A percentile compares a stretch with the other conserved stretches of the same genome.
Evolutionary conservation across 139 green algal species (phyloP).

Genomic region (Closterium sp.): DNA sequence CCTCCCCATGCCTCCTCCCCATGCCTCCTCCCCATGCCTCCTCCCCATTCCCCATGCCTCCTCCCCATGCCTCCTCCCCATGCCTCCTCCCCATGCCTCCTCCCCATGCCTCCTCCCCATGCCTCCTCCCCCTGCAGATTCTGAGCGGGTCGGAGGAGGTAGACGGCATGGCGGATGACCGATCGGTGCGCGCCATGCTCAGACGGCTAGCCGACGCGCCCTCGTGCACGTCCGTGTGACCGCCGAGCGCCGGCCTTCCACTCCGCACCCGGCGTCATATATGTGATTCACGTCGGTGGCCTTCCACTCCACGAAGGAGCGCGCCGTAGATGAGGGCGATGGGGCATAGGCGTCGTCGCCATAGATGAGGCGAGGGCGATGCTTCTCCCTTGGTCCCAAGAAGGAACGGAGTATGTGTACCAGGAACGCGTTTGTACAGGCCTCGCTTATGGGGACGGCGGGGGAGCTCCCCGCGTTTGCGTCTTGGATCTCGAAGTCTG

Average conservation of each 20-base stretch:
- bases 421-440: not conserved
- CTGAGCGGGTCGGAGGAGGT: not conserved
- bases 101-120: not conserved
- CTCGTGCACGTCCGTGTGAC: not conserved
- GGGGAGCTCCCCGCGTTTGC: not conserved
- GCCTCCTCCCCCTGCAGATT: not conserved
- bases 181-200: not conserved
- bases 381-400: no score
- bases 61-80: no score
- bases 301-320: no score
- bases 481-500: no score
- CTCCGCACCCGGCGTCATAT: not conserved
- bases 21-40: no score
- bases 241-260: not conserved
- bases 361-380: no score
- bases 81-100: not conserved
- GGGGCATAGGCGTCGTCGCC: no score
- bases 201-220: not conserved
- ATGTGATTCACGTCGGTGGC: no score
- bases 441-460: not conserved
- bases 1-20: no score
- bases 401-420: no score
- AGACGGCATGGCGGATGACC: not conserved
- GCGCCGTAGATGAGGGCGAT: no score
- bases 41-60: no score